These are phyloP conservation scores for Ophiostoma populinum DNA, from an alignment of 2,329 filamentous ascomycete species.

Conservation along the genomic window DNA sequence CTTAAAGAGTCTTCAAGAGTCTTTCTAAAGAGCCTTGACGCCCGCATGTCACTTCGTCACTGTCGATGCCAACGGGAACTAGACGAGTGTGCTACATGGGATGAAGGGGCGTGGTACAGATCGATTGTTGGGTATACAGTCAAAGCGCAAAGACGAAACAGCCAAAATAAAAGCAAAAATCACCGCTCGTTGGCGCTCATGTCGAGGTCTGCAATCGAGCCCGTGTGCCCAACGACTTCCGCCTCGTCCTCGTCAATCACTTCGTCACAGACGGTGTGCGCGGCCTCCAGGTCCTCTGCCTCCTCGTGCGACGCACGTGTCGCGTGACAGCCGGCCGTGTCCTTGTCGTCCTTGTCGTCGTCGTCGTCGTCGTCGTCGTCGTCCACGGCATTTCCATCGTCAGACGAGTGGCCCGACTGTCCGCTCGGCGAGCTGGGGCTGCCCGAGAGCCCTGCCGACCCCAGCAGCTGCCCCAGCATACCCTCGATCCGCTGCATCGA, in stretches of 20 bases:
- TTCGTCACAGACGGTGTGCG: slow-evolving; percentile 5
- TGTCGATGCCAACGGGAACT: background rate
- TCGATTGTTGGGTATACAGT: too few species aligned
- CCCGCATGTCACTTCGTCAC: too few species aligned
- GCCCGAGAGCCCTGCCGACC: background rate
- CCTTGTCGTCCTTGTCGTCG: slow-evolving; percentile 23
- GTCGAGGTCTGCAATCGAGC: slow-evolving; percentile 12
- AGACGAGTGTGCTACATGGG: too few species aligned
- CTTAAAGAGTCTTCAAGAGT: background rate
- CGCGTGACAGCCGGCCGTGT: too few species aligned
- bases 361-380: background rate
- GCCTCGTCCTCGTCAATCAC: slow-evolving; percentile 10
- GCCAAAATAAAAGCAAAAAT: background rate
- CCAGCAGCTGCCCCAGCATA: slow-evolving; percentile 15
- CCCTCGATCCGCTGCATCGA: slow-evolving; percentile 23
- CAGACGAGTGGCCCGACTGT: background rate
- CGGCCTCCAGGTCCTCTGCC: background rate
- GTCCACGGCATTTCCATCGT: background rate
- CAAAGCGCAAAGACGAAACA: too few species aligned
- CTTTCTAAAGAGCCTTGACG: too few species aligned
- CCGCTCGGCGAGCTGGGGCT: background rate
- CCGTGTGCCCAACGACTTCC: slow-evolving; percentile 8
- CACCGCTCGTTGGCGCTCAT: slow-evolving; percentile 7
- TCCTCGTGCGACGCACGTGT: too few species aligned
- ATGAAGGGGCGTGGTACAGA: background rate